A percentile compares a stretch with the other conserved stretches of the same genome.
These are phyloP conservation scores for Saccharomyces paradoxus DNA, from an alignment of 805 yeast species.

Conservation along the genomic window DNA sequence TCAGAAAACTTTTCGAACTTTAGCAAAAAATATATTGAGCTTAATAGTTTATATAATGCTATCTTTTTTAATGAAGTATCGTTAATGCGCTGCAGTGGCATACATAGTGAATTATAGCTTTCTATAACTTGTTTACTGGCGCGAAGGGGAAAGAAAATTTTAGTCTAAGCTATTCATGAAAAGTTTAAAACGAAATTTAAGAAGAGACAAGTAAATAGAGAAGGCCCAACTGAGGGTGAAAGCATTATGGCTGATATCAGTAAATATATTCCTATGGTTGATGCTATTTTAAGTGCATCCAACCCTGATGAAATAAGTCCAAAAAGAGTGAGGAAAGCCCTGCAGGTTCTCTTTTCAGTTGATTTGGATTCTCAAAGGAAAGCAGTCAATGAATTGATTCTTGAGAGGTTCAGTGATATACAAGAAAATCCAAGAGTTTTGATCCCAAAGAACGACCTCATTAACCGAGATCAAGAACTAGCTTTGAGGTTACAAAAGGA, in stretches of 20 bases:
- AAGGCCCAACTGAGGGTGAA: neutral
- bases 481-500: slow-evolving; percentile 41
- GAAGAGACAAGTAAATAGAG: neutral
- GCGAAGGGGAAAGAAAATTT: neutral
- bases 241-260: slow-evolving; percentile 15
- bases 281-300: slow-evolving; percentile 65
- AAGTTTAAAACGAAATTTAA: neutral
- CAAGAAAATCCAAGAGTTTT: slow-evolving; percentile 29
- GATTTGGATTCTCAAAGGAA: slow-evolving; percentile 47
- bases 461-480: slow-evolving; percentile 26
- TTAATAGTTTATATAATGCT: neutral
- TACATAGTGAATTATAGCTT: neutral
- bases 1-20: slow-evolving; percentile 24
- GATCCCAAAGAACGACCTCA: slow-evolving; percentile 33
- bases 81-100: neutral
- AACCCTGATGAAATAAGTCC: slow-evolving; percentile 64
- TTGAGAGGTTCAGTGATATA: slow-evolving; percentile 47
- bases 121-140: neutral
- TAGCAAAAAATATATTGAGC: slow-evolving; percentile 1
- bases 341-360: slow-evolving; percentile 58
- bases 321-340: slow-evolving; percentile 58
- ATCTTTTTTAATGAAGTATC: too few relatives aligned
- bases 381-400: slow-evolving; percentile 50
- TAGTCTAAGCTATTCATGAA: neutral
- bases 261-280: slow-evolving; percentile 54